phyloP scores from a whole-genome alignment of 176 grass and related monocot genomes.

The Otatea glauca region DNA sequence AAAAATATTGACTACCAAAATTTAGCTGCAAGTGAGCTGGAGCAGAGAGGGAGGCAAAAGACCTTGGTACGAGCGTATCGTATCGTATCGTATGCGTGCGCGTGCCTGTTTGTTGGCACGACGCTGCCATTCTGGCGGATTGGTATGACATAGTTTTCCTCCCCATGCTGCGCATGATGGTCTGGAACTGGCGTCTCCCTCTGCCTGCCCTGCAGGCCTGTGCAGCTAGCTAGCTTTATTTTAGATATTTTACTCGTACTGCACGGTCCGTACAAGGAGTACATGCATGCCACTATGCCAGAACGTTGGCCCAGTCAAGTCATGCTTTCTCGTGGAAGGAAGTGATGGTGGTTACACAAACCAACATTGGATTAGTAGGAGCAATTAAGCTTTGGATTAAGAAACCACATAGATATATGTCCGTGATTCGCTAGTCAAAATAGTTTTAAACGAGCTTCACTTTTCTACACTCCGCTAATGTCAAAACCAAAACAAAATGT shows the following conservation, averaged over 20 bases:
- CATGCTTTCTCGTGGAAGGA: not conserved
- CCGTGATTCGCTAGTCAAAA: too few species aligned
- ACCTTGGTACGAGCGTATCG: not conserved
- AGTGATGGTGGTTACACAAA: not conserved
- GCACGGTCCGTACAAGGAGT: not conserved
- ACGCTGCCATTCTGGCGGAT: not conserved
- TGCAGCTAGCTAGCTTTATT: not conserved
- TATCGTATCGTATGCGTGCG: not conserved
- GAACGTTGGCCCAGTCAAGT: not conserved
- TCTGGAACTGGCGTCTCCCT: not conserved
- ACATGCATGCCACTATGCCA: not conserved
- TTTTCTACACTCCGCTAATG: not conserved
- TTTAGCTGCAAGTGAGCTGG: not conserved
- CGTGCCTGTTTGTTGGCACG: not conserved
- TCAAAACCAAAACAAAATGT: conserved; percentile 2
- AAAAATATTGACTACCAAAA: too few species aligned
- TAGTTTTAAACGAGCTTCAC: not conserved
- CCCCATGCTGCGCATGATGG: too few species aligned
- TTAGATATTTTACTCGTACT: not conserved
- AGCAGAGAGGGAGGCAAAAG: not conserved
- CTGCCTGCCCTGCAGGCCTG: not conserved
- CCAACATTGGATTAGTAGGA: not conserved
- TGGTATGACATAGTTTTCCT: not conserved
- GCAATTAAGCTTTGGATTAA: not conserved
- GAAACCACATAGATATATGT: too few species aligned